phyloP scores from a whole-genome alignment of 352 stramenopile species.

The Phytophthora sp. region DNA sequence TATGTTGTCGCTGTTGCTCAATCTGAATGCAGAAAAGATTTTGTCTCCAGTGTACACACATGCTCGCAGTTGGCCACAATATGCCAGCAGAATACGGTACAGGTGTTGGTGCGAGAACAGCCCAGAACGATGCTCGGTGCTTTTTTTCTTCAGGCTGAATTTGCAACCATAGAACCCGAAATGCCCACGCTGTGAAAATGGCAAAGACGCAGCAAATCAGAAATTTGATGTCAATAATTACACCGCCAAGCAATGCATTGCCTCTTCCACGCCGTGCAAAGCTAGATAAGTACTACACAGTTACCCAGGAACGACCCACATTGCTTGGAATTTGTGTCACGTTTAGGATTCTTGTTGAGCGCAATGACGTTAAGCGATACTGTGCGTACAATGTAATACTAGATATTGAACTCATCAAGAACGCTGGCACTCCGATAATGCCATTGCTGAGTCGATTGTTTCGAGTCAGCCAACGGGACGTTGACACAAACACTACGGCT shows the following conservation, averaged over 20 bases:
- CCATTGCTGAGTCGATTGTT: slow-evolving; percentile 5
- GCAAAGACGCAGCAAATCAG: slow-evolving; percentile 18
- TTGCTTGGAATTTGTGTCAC: slow-evolving; percentile 9
- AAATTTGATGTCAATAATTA: slow-evolving; percentile 36
- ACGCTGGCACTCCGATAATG: slow-evolving; percentile 31
- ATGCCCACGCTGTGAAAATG: not conserved
- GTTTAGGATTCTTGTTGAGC: slow-evolving; percentile 6
- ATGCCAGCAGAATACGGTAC: slow-evolving; percentile 18
- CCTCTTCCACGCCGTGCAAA: slow-evolving; percentile 11
- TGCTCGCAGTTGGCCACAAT: slow-evolving; percentile 13
- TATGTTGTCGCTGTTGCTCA: not conserved
- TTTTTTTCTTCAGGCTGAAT: not conserved
- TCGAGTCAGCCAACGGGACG: slow-evolving; percentile 3
- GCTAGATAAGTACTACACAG: no score
- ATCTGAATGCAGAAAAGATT: slow-evolving; percentile 11
- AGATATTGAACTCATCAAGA: slow-evolving; percentile 36
- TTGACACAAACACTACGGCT: not conserved
- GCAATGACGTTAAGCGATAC: slow-evolving; percentile 18
- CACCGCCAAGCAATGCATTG: slow-evolving; percentile 13
- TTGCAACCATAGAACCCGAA: not conserved
- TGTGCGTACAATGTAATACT: slow-evolving; percentile 38
- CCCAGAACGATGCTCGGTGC: not conserved
- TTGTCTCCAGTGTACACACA: slow-evolving; percentile 19
- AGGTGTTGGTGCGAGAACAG: slow-evolving; percentile 7
- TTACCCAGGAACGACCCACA: not conserved